phyloP scores from a whole-genome alignment of 225 moss, liverwort and hornwort species.

The Rhytidiadelphus loreus region DNA sequence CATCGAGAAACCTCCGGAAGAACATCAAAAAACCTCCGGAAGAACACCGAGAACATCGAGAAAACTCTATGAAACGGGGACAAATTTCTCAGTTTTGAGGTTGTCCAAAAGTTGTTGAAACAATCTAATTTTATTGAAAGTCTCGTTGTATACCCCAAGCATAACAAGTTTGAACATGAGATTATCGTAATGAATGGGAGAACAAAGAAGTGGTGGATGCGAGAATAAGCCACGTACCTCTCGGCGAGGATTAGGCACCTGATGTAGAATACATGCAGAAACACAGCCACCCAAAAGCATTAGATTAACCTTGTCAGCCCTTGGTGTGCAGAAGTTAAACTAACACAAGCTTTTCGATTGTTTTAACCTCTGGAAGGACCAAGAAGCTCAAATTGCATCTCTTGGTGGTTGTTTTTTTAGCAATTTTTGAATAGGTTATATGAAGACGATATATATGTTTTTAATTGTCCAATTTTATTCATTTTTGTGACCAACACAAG shows the following conservation, averaged over 20 bases:
- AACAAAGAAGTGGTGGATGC: background rate
- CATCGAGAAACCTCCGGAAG: accelerated
- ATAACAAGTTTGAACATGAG: background rate
- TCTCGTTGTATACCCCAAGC: background rate
- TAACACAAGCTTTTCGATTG: background rate
- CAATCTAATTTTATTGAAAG: background rate
- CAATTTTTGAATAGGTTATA: background rate
- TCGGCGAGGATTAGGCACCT: background rate
- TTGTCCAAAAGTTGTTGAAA: background rate
- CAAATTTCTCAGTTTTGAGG: too few species aligned
- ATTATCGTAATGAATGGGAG: background rate
- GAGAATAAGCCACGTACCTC: background rate
- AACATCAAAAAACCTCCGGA: too few species aligned
- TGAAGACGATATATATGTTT: too few species aligned
- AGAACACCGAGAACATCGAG: background rate
- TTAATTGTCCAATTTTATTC: background rate
- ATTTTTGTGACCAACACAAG: background rate
- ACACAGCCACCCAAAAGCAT: background rate
- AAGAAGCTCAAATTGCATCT: background rate
- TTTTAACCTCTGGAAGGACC: background rate
- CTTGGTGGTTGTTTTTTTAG: background rate
- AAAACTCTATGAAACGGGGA: background rate
- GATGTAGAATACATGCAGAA: background rate
- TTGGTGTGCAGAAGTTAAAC: background rate
- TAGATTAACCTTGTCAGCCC: background rate